These are phyloP conservation scores for Morella rubra DNA, from an alignment of 306 rosid species.

Conservation along the genomic window DNA sequence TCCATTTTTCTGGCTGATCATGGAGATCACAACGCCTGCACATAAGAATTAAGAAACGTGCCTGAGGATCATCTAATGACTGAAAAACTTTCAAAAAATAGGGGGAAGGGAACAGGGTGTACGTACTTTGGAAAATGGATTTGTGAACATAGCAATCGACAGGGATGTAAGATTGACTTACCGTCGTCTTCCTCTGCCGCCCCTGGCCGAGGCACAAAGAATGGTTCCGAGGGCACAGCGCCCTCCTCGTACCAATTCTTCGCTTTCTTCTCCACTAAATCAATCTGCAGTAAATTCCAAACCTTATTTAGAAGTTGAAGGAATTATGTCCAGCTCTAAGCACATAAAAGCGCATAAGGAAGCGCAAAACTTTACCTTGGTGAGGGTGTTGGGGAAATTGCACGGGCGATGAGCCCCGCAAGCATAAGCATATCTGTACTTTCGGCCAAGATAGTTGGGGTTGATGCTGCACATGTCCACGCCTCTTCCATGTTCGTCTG, in stretches of 20 bases:
- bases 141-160: no score
- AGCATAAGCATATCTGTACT: constrained; percentile 88
- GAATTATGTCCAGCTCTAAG: no score
- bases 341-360: neutral
- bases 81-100: no score
- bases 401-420: constrained; percentile 98
- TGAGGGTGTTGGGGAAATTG: constrained; percentile 92
- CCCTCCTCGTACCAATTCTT: constrained; percentile 86
- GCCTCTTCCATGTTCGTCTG: constrained; percentile 90
- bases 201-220: constrained; percentile 85
- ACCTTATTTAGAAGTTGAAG: neutral
- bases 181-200: constrained; percentile 95
- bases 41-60: no score
- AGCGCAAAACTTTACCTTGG: constrained; percentile 47
- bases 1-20: constrained; percentile 76
- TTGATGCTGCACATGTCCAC: constrained; percentile 96
- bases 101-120: no score
- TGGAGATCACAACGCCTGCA: constrained; percentile 88
- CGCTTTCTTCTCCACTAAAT: constrained; percentile 60
- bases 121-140: no score
- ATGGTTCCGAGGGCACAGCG: constrained; percentile 84
- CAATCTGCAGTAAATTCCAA: constrained; percentile 50
- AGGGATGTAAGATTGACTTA: constrained; percentile 17
- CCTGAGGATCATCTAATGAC: no score
- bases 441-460: constrained; percentile 65